Conservation (phyloP, 495 filamentous ascomycete genomes). For the Usnea hakonensis region DNA sequence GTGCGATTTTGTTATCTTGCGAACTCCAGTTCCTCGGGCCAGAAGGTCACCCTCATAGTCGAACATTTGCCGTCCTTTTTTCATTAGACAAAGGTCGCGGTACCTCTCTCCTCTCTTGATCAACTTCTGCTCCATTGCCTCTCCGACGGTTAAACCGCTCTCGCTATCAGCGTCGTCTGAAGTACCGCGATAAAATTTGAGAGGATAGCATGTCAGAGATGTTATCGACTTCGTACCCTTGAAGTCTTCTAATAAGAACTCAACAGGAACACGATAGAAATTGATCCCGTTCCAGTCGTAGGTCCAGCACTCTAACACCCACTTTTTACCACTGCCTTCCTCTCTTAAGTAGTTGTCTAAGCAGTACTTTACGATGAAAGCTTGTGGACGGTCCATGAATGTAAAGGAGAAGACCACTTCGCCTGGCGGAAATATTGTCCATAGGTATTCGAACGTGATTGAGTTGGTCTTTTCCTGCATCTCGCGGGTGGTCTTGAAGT, state of each 20-base stretch:
- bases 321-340: background rate
- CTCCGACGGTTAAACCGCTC: background rate
- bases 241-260: constrained; percentile 15
- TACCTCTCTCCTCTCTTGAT: constrained; percentile 7
- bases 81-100: constrained; percentile 4
- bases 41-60: constrained; percentile 13
- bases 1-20: background rate
- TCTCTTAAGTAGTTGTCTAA: background rate
- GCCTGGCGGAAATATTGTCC: constrained; percentile 26
- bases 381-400: constrained; percentile 18
- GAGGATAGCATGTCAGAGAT: constrained; percentile 18
- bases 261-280: constrained; percentile 1
- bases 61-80: constrained; percentile 15
- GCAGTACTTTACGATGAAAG: constrained; percentile 17
- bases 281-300: constrained; percentile 20
- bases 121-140: background rate
- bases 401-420: constrained; percentile 11
- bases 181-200: background rate
- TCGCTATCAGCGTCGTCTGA: background rate
- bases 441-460: constrained; percentile 18
- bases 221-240: constrained; percentile 12
- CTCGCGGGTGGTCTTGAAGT: background rate
- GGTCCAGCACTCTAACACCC: constrained; percentile 16
- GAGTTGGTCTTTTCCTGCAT: constrained; percentile 14
- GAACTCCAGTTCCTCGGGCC: background rate